Base-by-base conservation (phyloP, 306 rosid genomes). In the Lathyrus sativus region DNA sequence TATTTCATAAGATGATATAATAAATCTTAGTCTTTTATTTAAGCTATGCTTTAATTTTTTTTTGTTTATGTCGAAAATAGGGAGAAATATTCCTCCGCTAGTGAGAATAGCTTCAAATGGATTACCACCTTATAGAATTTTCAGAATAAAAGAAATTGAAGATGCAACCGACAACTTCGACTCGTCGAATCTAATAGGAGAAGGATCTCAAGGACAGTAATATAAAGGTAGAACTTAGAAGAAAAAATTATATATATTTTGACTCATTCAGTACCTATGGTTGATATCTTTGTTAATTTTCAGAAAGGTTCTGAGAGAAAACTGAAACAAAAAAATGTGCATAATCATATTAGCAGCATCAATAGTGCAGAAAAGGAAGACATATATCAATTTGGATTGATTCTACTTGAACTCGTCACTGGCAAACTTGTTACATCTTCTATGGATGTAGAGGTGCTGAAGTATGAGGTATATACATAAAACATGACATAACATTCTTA, bases 351-450 rank as follows among this genome's bases (percentile, higher is more conserved):
- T n/a, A 68, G 67, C 29, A n/a, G n/a, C n/a, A n/a, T n/a, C n/a
- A n/a, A n/a, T n/a, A n/a, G n/a, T n/a, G n/a, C n/a, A n/a, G n/a
- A 89, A 73, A 92, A 90, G 82, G 96, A 92, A 81, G 98, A 92
- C n/a, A n/a, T n/a, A n/a, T n/a, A n/a, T n/a, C n/a, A n/a, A n/a
- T n/a, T n/a, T n/a, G n/a, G n/a, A n/a, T n/a, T n/a, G n/a, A n/a
- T n/a, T n/a, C n/a, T n/a, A n/a, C n/a, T n/a, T n/a, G n/a, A n/a
- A n/a, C n/a, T n/a, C n/a, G n/a, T n/a, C n/a, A n/a, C n/a, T n/a
- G n/a, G n/a, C n/a, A n/a, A n/a, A n/a, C n/a, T n/a, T n/a, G n/a
- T n/a, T n/a, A n/a, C n/a, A n/a, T n/a, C n/a, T n/a, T n/a, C n/a
- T n/a, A n/a, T n/a, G n/a, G n/a, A n/a, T n/a, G n/a, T n/a, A n/a